Conservation (phyloP, 495 filamentous ascomycete genomes). For the Cenococcum geophilum region DNA sequence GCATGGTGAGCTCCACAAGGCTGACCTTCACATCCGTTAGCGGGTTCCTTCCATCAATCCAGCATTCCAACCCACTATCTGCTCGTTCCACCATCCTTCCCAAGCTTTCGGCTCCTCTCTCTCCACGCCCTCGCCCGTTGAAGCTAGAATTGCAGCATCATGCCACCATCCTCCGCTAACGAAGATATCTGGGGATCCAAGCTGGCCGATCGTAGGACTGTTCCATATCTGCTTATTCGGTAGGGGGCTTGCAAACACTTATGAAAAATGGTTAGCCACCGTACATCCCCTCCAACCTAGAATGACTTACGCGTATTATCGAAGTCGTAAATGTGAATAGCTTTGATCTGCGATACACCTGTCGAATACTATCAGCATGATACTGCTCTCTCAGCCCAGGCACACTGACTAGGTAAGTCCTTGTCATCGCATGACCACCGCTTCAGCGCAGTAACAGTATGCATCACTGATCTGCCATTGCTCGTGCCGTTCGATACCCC, state of each 20-base stretch:
- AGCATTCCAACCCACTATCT: constrained; percentile 47
- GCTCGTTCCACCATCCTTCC: constrained; percentile 97
- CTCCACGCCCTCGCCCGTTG: constrained; percentile 78
- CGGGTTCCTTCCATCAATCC: background rate
- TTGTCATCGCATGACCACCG: constrained; percentile 74
- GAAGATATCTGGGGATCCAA: constrained; percentile 70
- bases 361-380: constrained; percentile 11
- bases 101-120: constrained; percentile 78
- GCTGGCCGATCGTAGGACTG: constrained; percentile 61
- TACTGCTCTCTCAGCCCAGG: constrained; percentile 6
- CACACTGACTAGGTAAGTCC: constrained; percentile 57
- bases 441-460: constrained; percentile 67
- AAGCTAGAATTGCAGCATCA: constrained; percentile 73
- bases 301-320: constrained; percentile 78
- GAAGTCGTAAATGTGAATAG: constrained; percentile 95
- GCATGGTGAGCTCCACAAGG: constrained; percentile 72
- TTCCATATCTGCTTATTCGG: constrained; percentile 90
- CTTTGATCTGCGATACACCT: constrained; percentile 62
- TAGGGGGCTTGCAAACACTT: constrained; percentile 84
- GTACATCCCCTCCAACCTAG: background rate
- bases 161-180: constrained; percentile 97
- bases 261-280: background rate
- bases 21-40: constrained; percentile 48
- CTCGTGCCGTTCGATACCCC: constrained; percentile 6
- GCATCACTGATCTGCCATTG: constrained; percentile 13